Conservation (phyloP, 2,329 filamentous ascomycete genomes). For the Exophiala alcalophila region DNA sequence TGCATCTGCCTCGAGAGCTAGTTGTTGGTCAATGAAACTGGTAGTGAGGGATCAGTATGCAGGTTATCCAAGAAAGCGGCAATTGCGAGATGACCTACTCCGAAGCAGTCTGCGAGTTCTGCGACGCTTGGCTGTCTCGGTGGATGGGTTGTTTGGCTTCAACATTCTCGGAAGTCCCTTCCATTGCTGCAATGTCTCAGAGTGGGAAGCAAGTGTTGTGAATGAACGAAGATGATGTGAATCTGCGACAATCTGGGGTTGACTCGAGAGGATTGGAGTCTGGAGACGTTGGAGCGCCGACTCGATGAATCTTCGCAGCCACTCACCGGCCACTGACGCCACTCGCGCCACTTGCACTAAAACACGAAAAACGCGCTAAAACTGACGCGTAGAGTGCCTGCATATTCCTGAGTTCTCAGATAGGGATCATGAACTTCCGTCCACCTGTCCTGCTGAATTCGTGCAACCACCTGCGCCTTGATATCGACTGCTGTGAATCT, state of each 20-base stretch:
- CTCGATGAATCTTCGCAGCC: no score
- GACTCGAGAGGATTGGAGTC: no score
- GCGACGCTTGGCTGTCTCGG: slow-evolving; percentile 38
- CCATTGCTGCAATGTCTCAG: slow-evolving; percentile 8
- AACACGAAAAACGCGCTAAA: slow-evolving; percentile 1
- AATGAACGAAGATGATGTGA: neutral
- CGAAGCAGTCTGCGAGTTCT: slow-evolving; percentile 68
- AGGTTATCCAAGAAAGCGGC: neutral
- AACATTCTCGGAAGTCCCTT: slow-evolving; percentile 13
- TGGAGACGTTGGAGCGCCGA: no score
- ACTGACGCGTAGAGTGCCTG: slow-evolving; percentile 11
- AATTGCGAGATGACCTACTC: slow-evolving; percentile 50
- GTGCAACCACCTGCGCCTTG: no score
- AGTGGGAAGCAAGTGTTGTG: neutral
- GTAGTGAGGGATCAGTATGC: slow-evolving; percentile 6
- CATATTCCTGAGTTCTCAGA: no score
- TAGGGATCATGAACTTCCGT: no score
- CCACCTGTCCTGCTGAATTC: no score
- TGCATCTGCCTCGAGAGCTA: slow-evolving; percentile 89
- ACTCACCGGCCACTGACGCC: no score
- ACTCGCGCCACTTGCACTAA: slow-evolving; percentile 1
- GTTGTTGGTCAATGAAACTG: slow-evolving; percentile 77
- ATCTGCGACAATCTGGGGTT: neutral
- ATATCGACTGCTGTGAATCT: no score
- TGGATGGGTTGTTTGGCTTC: neutral